These are phyloP conservation scores for Microstroma glucosiphilum DNA, from an alignment of 1,284 basidiomycete genomes.

Conservation along the genomic window DNA sequence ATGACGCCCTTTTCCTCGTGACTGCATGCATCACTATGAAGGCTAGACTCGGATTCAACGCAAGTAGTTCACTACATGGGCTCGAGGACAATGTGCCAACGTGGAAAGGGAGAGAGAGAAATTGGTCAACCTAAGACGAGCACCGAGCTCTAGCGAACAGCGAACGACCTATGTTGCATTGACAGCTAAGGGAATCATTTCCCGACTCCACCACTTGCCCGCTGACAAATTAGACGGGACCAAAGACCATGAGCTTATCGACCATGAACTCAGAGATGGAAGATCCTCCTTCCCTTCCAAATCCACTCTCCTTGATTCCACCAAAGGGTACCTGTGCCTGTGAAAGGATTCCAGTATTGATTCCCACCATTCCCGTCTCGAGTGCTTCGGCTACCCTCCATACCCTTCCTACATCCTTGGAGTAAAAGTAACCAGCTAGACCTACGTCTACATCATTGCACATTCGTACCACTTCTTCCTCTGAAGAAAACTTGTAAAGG, in stretches of 20 bases:
- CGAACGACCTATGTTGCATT: no score
- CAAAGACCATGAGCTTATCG: slow-evolving; percentile 47
- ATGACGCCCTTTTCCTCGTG: no score
- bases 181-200: no score
- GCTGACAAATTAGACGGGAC: background rate
- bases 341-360: slow-evolving; percentile 50
- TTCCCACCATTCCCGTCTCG: slow-evolving; percentile 92
- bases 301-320: slow-evolving; percentile 78
- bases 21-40: no score
- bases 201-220: background rate
- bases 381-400: slow-evolving; percentile 97
- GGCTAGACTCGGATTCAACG: no score
- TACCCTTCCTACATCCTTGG: slow-evolving; percentile 73
- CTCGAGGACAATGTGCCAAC: no score
- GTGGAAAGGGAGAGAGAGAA: no score
- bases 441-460: slow-evolving; percentile 83
- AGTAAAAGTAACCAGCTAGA: slow-evolving; percentile 59
- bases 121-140: no score
- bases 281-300: slow-evolving; percentile 52
- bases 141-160: no score
- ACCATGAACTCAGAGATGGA: slow-evolving; percentile 67
- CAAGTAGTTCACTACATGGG: no score
- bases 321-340: slow-evolving; percentile 62
- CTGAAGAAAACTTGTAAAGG: slow-evolving; percentile 73
- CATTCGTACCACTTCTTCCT: slow-evolving; percentile 79